Evolutionary conservation across 2,329 filamentous ascomycete species (phyloP).

Genomic region (Penicillium sp.): DNA sequence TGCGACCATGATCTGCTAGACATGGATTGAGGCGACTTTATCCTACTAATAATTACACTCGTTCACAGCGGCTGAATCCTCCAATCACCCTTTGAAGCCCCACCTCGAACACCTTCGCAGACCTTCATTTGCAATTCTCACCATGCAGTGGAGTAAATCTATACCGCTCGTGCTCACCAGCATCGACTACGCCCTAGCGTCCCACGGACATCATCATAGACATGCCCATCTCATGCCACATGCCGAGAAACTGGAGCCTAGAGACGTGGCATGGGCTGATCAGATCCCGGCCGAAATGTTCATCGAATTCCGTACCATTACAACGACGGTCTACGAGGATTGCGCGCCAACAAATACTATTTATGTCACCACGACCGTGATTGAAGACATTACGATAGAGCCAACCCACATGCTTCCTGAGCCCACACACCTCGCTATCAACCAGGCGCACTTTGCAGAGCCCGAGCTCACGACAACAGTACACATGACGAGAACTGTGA

Average conservation of each 20-base stretch:
- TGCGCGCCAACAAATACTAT: constrained; percentile 10
- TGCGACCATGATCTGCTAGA: constrained; percentile 4
- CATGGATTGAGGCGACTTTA: not conserved
- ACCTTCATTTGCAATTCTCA: not conserved
- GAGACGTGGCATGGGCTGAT: constrained; percentile 6
- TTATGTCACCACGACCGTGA: constrained; percentile 5
- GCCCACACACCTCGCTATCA: not conserved
- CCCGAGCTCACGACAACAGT: constrained; percentile 11
- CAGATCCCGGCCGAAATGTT: constrained; percentile 8
- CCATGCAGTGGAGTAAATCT: constrained; percentile 23
- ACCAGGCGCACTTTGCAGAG: not conserved
- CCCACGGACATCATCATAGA: constrained; percentile 26
- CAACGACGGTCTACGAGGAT: constrained; percentile 22
- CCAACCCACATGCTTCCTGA: not conserved
- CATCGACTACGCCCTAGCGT: constrained; percentile 26
- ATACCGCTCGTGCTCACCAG: constrained; percentile 26
- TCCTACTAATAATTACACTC: not conserved
- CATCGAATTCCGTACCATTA: constrained; percentile 21
- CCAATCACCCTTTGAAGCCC: not conserved
- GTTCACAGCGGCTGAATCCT: not conserved
- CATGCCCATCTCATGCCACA: constrained; percentile 14
- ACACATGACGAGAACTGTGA: constrained; percentile 11
- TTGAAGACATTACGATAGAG: constrained; percentile 3
- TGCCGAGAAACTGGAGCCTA: constrained; percentile 6
- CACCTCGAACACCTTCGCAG: not conserved